phyloP scores from a whole-genome alignment of 164 flowering plant genomes.

The Nymphaea thermarum region DNA sequence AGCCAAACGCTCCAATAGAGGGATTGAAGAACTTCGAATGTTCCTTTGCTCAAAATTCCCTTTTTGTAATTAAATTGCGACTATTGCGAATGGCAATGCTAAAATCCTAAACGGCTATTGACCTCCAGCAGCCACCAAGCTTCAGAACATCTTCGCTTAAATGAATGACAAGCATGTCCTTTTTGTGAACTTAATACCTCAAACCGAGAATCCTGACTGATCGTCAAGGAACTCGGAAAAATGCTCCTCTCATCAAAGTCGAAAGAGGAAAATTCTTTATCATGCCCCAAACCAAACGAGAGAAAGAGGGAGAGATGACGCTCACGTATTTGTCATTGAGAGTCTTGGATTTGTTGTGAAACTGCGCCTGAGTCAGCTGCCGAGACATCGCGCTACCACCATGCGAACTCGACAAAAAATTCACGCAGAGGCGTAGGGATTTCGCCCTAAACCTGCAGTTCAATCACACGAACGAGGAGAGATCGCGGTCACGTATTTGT shows the following conservation, averaged over 20 bases:
- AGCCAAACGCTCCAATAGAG: not conserved
- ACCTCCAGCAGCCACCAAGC: no score
- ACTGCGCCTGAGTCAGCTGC: constrained; percentile 40
- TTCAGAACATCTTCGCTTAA: no score
- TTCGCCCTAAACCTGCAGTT: no score
- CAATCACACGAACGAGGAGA: not conserved
- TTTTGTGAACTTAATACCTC: no score
- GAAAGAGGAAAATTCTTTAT: not conserved
- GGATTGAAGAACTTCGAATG: not conserved
- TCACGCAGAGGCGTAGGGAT: no score
- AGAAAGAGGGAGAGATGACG: not conserved
- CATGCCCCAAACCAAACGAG: not conserved
- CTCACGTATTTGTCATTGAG: constrained; percentile 95
- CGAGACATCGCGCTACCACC: constrained; percentile 52
- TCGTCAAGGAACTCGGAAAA: not conserved
- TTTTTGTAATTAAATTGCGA: no score
- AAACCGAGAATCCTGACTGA: no score
- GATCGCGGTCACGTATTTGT: constrained; percentile 68
- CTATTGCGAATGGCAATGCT: no score
- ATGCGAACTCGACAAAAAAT: no score
- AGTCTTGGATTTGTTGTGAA: constrained; percentile 92
- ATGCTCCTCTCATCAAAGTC: constrained; percentile 4
- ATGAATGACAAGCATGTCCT: no score
- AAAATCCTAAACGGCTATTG: no score
- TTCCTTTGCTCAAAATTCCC: not conserved